Percentiles rank a stretch among this genome's conserved stretches.
These are phyloP conservation scores for Hirsutella thompsonii DNA, from an alignment of 2,329 filamentous ascomycete genomes.

Conservation along the genomic window DNA sequence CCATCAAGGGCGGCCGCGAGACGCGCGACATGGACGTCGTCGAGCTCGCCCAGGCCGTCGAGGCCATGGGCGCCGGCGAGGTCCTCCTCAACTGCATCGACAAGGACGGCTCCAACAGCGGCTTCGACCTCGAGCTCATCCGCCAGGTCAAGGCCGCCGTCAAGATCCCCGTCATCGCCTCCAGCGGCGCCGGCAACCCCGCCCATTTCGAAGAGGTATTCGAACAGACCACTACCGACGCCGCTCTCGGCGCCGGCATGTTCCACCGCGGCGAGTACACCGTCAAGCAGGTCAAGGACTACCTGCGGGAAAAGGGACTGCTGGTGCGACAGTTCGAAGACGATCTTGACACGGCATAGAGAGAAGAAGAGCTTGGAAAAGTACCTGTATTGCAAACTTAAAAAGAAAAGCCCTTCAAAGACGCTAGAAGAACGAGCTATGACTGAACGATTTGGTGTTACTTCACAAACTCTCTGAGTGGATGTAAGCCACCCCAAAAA, in stretches of 20 bases:
- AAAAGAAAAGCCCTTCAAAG: no score
- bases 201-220: slow-evolving; percentile 89
- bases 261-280: slow-evolving; percentile 95
- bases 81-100: slow-evolving; percentile 97
- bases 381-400: background rate
- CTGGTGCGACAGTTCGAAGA: slow-evolving; percentile 70
- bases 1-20: slow-evolving; percentile 88
- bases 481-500: background rate
- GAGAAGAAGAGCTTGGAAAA: background rate
- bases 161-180: slow-evolving; percentile 89
- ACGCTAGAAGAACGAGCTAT: background rate
- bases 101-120: slow-evolving; percentile 85
- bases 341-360: slow-evolving; percentile 15
- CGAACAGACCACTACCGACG: slow-evolving; percentile 71
- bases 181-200: slow-evolving; percentile 80
- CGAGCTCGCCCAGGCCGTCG: slow-evolving; percentile 76
- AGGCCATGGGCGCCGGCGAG: slow-evolving; percentile 92
- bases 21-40: slow-evolving; percentile 88
- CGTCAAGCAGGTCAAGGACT: slow-evolving; percentile 84
- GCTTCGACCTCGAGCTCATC: slow-evolving; percentile 90
- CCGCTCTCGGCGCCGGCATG: slow-evolving; percentile 90
- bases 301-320: slow-evolving; percentile 57
- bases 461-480: background rate
- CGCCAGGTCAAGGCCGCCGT: slow-evolving; percentile 75
- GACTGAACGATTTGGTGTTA: background rate